These are phyloP conservation scores for Auriculariales sp. DNA, from an alignment of 768 basidiomycete species.

Conservation along the genomic window DNA sequence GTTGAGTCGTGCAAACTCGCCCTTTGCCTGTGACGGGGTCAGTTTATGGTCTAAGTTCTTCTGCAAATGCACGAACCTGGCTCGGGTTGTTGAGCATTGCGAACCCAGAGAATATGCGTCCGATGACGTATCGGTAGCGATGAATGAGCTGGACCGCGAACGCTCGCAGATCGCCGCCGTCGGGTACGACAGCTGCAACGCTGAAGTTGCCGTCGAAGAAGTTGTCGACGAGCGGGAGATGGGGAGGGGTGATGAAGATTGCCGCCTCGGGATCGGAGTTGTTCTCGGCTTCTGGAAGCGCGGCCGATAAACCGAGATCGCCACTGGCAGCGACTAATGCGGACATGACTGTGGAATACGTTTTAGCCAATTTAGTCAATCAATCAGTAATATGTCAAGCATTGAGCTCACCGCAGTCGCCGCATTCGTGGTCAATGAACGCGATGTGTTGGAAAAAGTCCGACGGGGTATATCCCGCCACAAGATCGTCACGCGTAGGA, in stretches of 20 bases:
- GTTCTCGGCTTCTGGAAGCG: constrained; percentile 15
- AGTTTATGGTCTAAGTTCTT: too few species aligned
- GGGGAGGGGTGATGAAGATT: constrained; percentile 4
- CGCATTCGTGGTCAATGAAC: constrained; percentile 18
- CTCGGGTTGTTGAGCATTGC: not conserved
- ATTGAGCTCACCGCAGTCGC: constrained; percentile 16
- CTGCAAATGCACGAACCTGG: not conserved
- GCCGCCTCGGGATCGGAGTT: not conserved
- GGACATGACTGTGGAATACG: constrained; percentile 12
- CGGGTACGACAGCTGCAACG: constrained; percentile 6
- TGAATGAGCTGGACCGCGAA: not conserved
- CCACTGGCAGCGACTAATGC: constrained; percentile 19
- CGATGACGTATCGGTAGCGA: not conserved
- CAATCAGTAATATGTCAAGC: not conserved
- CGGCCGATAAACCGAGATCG: constrained; percentile 18
- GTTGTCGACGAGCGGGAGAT: constrained; percentile 9
- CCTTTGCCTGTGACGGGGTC: not conserved
- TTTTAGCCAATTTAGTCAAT: not conserved
- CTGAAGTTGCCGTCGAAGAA: constrained; percentile 11
- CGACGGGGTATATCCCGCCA: constrained; percentile 7
- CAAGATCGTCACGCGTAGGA: constrained; percentile 10
- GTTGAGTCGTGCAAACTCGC: not conserved
- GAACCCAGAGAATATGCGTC: not conserved
- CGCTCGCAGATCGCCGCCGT: not conserved
- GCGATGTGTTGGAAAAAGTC: constrained; percentile 21